Base-by-base conservation (phyloP, 2,329 filamentous ascomycete species). In the Alternaria atra region DNA sequence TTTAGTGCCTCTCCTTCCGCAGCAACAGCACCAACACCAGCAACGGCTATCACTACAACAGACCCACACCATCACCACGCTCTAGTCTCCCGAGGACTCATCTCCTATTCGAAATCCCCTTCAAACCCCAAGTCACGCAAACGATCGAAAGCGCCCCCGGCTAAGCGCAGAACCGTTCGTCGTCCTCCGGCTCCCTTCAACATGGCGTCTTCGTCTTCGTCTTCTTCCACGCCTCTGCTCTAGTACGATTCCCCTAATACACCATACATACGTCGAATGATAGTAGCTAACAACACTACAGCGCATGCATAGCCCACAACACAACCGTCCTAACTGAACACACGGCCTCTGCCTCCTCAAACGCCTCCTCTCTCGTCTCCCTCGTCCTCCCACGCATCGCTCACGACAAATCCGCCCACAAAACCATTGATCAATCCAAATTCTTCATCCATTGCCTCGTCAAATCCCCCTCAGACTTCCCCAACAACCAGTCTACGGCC, bases 381-480 rank as follows among this genome's bases (percentile, higher is more conserved):
- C 85, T 97, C 72, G 93, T 99, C 83, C 92, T 99, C 44, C 95
- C 96, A 60, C 97, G 97, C 80, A 97, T 99, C 84, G 85, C 86
- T 57, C 95, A 99, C 83, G 82, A 84, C 66, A 83, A 86, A 30
- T 85, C 93, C 1, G 89, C 97, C 76, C 97, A 97, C 81, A 88
- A 97, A 68, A 98, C 94, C 55, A 97, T 97, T 83, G 96, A 93
- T 40, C 93, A 97, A 80, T 91, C 93, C 81, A 85, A 90, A 61
- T 90, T 96, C 79, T 93, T 95, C 84, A 95, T 98, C 80, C 94
- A 99, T 85, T 97, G 97, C 84, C 91, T 98, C 76, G 88, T 94
- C 73, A 91, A 95, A 76, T 89, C 93, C 0, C 90, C 93, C 9
- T 90, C 89, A 3, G 87, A 87, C 71, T 87, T 90, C 74, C 83